Conservation (phyloP, 2,329 filamentous ascomycete genomes). For the Colletotrichum lupini region DNA sequence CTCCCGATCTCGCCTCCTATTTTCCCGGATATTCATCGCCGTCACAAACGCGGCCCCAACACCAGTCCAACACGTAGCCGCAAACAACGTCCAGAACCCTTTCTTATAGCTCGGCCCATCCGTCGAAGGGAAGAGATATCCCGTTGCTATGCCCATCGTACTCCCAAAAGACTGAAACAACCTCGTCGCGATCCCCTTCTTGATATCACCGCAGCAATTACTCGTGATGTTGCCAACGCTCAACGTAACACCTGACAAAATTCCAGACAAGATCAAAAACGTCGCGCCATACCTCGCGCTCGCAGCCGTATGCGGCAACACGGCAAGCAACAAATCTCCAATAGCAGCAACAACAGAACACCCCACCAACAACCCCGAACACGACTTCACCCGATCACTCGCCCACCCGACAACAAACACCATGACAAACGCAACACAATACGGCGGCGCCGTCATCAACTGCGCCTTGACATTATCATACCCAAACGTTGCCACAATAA, state of each 20-base stretch:
- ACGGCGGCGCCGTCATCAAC: conserved; percentile 37
- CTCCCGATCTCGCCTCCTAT: conserved; percentile 35
- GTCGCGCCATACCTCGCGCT: conserved; percentile 21
- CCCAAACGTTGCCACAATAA: conserved; percentile 38
- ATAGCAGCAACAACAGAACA: conserved; percentile 31
- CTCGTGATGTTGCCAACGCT: conserved; percentile 24
- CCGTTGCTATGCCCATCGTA: conserved; percentile 31
- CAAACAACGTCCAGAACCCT: conserved; percentile 30
- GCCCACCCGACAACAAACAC: conserved; percentile 32
- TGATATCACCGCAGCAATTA: conserved; percentile 32
- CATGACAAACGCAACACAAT: conserved; percentile 35
- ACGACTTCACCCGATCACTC: conserved; percentile 35
- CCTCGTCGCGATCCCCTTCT: conserved; percentile 23
- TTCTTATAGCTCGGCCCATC: conserved; percentile 18
- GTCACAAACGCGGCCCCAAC: conserved; percentile 29
- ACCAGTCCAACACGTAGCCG: conserved; percentile 25
- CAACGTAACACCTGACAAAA: conserved; percentile 18
- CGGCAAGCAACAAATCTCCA: conserved; percentile 17
- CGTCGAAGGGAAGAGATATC: conserved; percentile 18
- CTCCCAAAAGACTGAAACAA: conserved; percentile 29
- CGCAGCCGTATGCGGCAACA: conserved; percentile 13
- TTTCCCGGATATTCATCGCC: conserved; percentile 32
- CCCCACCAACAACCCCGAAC: conserved; percentile 31
- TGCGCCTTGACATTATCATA: conserved; percentile 37
- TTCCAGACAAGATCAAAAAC: conserved; percentile 20